These are phyloP conservation scores for Colletotrichum kahawae DNA, from an alignment of 2,329 filamentous ascomycete genomes.

Conservation along the genomic window DNA sequence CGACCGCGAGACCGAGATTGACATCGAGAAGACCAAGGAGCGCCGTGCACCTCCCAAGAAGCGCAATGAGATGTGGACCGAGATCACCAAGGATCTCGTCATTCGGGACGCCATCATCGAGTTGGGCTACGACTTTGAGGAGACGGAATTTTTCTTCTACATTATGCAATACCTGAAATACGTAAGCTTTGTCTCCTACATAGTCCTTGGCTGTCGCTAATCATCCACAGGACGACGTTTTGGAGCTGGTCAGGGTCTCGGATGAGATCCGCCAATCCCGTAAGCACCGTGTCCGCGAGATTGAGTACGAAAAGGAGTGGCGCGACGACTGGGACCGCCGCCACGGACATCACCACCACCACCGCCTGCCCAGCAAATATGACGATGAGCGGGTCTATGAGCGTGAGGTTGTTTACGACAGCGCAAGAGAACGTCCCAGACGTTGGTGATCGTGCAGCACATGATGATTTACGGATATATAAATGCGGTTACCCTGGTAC, in stretches of 20 bases:
- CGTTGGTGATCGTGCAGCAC: slow-evolving; percentile 8
- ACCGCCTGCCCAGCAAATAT: slow-evolving; percentile 38
- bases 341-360: slow-evolving; percentile 35
- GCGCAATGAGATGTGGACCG: slow-evolving; percentile 84
- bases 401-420: slow-evolving; percentile 71
- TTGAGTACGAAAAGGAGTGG: slow-evolving; percentile 64
- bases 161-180: slow-evolving; percentile 89
- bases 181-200: slow-evolving; percentile 61
- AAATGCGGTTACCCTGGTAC: background rate
- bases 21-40: slow-evolving; percentile 62
- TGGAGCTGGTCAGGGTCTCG: slow-evolving; percentile 81
- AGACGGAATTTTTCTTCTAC: slow-evolving; percentile 89
- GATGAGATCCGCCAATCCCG: slow-evolving; percentile 77
- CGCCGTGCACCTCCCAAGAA: slow-evolving; percentile 47
- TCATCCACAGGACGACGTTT: slow-evolving; percentile 76
- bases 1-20: slow-evolving; percentile 52
- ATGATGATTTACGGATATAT: background rate
- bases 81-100: slow-evolving; percentile 93
- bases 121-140: slow-evolving; percentile 86
- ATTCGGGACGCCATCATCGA: slow-evolving; percentile 85
- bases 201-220: slow-evolving; percentile 33
- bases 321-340: slow-evolving; percentile 55
- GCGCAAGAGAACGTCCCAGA: slow-evolving; percentile 17
- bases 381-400: slow-evolving; percentile 72
- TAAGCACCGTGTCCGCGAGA: slow-evolving; percentile 56